Base-by-base conservation (phyloP, 2,329 filamentous ascomycete genomes). In the Cladosporium sp. region DNA sequence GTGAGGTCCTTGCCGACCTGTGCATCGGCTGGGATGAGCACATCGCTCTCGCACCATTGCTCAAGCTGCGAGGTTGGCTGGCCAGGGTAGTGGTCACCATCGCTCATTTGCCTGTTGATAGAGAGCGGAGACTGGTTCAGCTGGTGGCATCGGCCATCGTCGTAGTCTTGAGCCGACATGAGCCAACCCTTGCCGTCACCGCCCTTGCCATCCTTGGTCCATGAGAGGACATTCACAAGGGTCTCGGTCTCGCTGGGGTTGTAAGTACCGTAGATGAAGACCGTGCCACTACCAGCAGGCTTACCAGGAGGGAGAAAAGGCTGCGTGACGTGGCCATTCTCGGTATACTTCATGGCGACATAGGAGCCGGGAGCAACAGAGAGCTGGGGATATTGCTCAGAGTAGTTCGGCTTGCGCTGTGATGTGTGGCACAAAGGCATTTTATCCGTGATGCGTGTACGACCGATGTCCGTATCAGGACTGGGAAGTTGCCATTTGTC, bases 141-240 rank as follows among this genome's bases (percentile, higher is more conserved):
- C 76, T 97, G 89, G 72, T 92, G 92, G 78, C 94, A 99, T 68
- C 90, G 88, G 25, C 88, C 89, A 67, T 99, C 94, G 68, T 97
- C 94, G 72, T 86, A 99, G 77, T 89, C 86, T 66, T 90, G 86
- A 1, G 84, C 88, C 0, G 88, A 85, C 38, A 97, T 78, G 12
- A 97, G 85, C 42, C 80, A 79, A 34, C 94, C 94, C 40, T 88
- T 85, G 51, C 83, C 80, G 71, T 97, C 87, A 20, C 92, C 93
- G 19, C 92, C 92, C 5, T 83, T 88, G 61, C 92, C 92, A 59
- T 90, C 86, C 17, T 80, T 72, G 49, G 85, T 96, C 94, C 94
- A 97, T 54, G 87, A 79, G 64, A 96, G 85, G 36, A 97, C 87
- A 58, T 77, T 78, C 52, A 78, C 76, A 25, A 88, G 74, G 58